Conservation (phyloP, 805 yeast genomes). For the Priceomyces fermenticarens region DNA sequence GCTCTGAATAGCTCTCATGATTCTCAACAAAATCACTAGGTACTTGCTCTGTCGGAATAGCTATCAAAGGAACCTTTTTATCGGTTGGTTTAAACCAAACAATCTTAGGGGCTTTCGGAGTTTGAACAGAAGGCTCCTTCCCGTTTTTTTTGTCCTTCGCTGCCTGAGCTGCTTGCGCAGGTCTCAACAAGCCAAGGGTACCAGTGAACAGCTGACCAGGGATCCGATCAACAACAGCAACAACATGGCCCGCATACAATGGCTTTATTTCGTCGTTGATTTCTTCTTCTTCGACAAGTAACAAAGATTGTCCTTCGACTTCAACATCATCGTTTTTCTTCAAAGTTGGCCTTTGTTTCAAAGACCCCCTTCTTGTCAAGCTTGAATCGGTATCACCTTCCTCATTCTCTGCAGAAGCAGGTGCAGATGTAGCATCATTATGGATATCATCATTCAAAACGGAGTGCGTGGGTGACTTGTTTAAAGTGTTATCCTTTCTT, state of each 20-base stretch:
- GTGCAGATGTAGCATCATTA: conserved; percentile 71
- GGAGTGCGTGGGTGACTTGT: conserved; percentile 29
- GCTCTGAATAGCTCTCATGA: conserved; percentile 77
- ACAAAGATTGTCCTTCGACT: conserved; percentile 93
- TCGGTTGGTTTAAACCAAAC: conserved; percentile 99
- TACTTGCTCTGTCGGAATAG: conserved; percentile 98
- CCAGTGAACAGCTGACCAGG: conserved; percentile 97
- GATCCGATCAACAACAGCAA: conserved; percentile 94
- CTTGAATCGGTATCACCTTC: conserved; percentile 33
- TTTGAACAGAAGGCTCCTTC: conserved; percentile 42
- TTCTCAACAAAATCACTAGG: conserved; percentile 94
- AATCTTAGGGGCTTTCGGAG: conserved; percentile 74
- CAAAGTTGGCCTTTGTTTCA: conserved; percentile 93
- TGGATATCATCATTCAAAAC: conserved; percentile 66
- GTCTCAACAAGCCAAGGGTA: conserved; percentile 88
- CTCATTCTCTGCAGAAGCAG: conserved; percentile 24
- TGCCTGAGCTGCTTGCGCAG: conserved; percentile 89
- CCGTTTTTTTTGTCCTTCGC: conserved; percentile 55
- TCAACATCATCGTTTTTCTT: conserved; percentile 98
- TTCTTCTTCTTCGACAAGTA: conserved; percentile 93
- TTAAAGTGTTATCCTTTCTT: conserved; percentile 59
- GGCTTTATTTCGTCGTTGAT: conserved; percentile 91
- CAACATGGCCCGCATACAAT: conserved; percentile 95
- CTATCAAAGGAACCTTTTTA: conserved; percentile 94
- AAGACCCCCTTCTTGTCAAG: conserved; percentile 76